Evolutionary conservation across 345 rosid genomes (phyloP), one percentile per base, ranked within the genome.

Genomic region (Melaleuca quinquenervia): DNA sequence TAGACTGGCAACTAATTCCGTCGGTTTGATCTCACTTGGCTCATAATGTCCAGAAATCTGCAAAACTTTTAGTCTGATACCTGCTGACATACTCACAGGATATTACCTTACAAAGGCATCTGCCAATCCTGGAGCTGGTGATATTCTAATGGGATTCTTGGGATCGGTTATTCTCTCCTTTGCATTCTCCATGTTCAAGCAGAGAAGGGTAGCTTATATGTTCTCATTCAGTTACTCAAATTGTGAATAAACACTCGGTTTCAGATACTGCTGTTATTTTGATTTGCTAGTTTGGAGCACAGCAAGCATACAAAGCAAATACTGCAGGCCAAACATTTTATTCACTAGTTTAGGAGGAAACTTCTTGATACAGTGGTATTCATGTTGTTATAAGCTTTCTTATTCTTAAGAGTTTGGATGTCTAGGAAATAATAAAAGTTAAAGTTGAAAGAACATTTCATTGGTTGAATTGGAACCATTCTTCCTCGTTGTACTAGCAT

Each of bases 131-230:
- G 98, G 98, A 86, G 99, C 99, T 90, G 99, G 98, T 87, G 99
- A 96, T 89, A 88, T 96, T 13, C 89, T 96, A 84, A 95, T 96
- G 99, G 98, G 98, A 70, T 96, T 96, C 90, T 90, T 95, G 88
- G 99, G 98, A 83, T 95, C 98, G 85, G 98, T 96, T 29, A 96
- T 96, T 85, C 96, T 96, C 89, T 95, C 98, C 82, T 96, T 95
- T 64, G 96, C 99, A 58, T 96, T 96, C 90, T 93, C 99, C 86
- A 96, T 95, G 99, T 96, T 96, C 92, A 93, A 97, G 90, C 98
- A 97, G 87, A 93, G 97, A 90, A 95, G 95, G 98, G 98, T 95
- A 88, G 53, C 75, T 45, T 54, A 16, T 52, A 7, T 48, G 14
- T 5, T 62, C 36, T 58, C 7, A 50, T 9, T 50, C 24, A 70